Evolutionary conservation across 192 early-diverging fungal species (phyloP).

Genomic region (Backusella psychrophila): DNA sequence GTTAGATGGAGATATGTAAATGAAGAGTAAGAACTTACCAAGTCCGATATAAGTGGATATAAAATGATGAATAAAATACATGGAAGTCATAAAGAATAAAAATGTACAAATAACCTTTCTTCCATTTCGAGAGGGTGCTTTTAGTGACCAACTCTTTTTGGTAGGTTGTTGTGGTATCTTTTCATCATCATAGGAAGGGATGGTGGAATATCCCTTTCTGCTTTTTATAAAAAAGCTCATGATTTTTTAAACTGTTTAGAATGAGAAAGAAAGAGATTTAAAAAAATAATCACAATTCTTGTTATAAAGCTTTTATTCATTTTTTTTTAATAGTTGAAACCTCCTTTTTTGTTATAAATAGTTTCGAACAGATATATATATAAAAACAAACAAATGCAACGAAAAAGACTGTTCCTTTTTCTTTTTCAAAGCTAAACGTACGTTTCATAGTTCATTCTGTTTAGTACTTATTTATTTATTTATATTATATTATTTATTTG

Average conservation of each 20-base stretch:
- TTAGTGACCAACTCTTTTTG: neutral
- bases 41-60: neutral
- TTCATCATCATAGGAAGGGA: neutral
- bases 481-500: neutral
- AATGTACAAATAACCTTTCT: neutral
- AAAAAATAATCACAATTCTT: neutral
- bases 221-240: slow-evolving; percentile 2
- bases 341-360: neutral
- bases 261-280: neutral
- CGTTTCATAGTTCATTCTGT: neutral
- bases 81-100: neutral
- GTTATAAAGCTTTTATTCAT: neutral
- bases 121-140: neutral
- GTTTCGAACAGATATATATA: neutral
- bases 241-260: neutral
- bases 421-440: neutral
- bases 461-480: neutral
- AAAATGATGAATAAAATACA: slow-evolving; percentile 9
- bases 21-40: neutral
- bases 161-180: neutral
- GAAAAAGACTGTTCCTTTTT: neutral
- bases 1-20: neutral
- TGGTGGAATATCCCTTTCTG: neutral
- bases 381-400: neutral
- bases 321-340: neutral